Base-by-base conservation (phyloP, 768 basidiomycete species). In the Sarcomyxa edulis region DNA sequence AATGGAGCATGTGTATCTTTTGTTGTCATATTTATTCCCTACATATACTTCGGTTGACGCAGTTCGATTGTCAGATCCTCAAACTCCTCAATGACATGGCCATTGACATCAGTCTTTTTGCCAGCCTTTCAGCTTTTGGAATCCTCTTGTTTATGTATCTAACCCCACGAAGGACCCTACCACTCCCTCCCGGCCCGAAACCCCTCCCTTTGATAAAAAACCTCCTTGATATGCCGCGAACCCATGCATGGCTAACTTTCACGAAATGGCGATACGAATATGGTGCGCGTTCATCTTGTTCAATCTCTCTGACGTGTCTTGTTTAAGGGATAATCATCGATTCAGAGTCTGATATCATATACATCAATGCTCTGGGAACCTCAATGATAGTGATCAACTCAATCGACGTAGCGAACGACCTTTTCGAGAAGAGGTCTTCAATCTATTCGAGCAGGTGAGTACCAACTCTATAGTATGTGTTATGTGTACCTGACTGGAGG, bases 401-500 rank as follows among this genome's bases (percentile, higher is more conserved):
- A 7, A 48, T 53, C 18, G 47, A 61, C 27, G 54, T 52, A 2
- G 66, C 61, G 1, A 53, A 47, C 6, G 69, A 72, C 1, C 53
- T 72, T 0, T 56, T 72, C 15, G 64, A 66, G 19, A 71, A 65
- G 44, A 50, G 62, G 23, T 65, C 66, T 0, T 36, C 59, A 6
- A 63, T 62, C 15, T 72, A 71, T 47, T 69, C 67, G 0, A 62
- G 61, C 45, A 51, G 69, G 56, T 55, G 36, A n/a, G 42, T 24
- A n/a, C 6, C 6, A 14, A 10, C 14, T 10, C 28, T 31, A 3
- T 28, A 15, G 16, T 6, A 4, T n/a, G n/a, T n/a, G n/a, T n/a
- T n/a, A n/a, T n/a, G n/a, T n/a, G n/a, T n/a, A n/a, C n/a, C n/a
- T n/a, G n/a, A n/a, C n/a, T n/a, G n/a, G n/a, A n/a, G n/a, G n/a